A percentile compares a stretch with the other conserved stretches of the same genome.
These are phyloP conservation scores for Penicillium coprophilum DNA, from an alignment of 495 filamentous ascomycete genomes.

Conservation along the genomic window DNA sequence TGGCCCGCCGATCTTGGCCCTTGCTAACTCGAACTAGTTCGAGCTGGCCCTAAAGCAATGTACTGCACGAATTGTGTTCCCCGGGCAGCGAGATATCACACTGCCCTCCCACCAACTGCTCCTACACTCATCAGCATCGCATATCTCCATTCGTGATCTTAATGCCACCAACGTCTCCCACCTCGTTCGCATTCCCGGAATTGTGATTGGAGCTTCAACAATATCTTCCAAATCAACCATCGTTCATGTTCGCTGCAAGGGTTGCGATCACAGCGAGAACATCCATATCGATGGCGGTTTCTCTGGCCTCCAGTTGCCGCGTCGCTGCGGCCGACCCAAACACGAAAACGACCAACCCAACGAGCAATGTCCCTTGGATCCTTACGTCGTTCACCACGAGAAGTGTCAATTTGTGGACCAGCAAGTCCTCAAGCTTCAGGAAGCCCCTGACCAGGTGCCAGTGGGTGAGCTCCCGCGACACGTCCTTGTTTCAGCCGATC, in stretches of 20 bases:
- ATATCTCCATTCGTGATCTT: constrained; percentile 90
- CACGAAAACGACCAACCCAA: constrained; percentile 54
- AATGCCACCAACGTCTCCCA: constrained; percentile 91
- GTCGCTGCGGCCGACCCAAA: constrained; percentile 66
- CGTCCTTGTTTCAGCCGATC: constrained; percentile 90
- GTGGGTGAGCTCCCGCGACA: constrained; percentile 96
- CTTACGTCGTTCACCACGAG: constrained; percentile 93
- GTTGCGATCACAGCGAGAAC: constrained; percentile 72
- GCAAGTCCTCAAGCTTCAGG: constrained; percentile 96
- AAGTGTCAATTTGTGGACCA: constrained; percentile 96
- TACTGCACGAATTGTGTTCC: constrained; percentile 85
- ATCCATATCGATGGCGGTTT: constrained; percentile 80
- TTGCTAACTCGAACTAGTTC: constrained; percentile 61
- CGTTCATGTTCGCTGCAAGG: constrained; percentile 84
- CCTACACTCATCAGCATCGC: constrained; percentile 85
- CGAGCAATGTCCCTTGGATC: constrained; percentile 84
- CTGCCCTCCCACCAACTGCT: constrained; percentile 91
- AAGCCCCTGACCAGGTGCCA: constrained; percentile 96
- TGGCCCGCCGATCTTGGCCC: not conserved
- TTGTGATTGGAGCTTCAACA: constrained; percentile 95
- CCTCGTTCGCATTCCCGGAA: constrained; percentile 93
- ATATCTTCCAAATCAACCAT: constrained; percentile 92
- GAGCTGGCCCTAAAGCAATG: constrained; percentile 86
- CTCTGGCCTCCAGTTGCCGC: constrained; percentile 76
- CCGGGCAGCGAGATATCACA: constrained; percentile 65